Evolutionary conservation across 306 rosid genomes (phyloP), one percentile per base, ranked within the genome.

Genomic region (Cucumis cinereus): DNA sequence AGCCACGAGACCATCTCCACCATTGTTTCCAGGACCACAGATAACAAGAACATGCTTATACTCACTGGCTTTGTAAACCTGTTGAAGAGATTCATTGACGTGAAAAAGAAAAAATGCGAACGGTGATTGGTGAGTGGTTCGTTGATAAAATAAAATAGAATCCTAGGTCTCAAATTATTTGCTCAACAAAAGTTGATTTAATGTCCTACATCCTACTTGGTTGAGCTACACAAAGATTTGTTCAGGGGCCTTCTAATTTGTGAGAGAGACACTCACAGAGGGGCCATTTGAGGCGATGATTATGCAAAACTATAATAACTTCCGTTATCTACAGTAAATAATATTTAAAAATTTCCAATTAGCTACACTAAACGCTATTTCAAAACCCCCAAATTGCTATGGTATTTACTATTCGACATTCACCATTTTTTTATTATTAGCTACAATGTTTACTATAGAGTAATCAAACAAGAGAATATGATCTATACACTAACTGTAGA

Each of bases 21-120:
- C 97, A 77, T 94, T 94, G 85, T 94, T 94, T 68, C 99, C 99
- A 76, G 99, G 99, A 63, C 99, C 99, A 84, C 99, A 94, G 5
- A 94, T 80, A 36, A 80, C 81, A 55, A 94, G 98, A 74, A 94
- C 93, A 20, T 88, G 93, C 28, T 79, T 77, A 81, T 84, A 86
- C 87, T 92, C 93, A 50, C 83, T 62, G 8, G 87, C 82, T 80
- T 87, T 90, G 83, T 89, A 94, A 64, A 87, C 96, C 99, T 94
- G 82, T 17, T 17, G 66, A 45, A 45, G 16, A 45, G 16, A 45
- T 45, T 45, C 52, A 13, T 45, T 45, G 16, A 45, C 5, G 5
- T 6, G 52, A 45, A 45, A 13, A 45, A 45, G 13, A 41, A 13
- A 12, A 45, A 45, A 10, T 45, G 17, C 4, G 17, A 4, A 13